Conservation (phyloP, 2,329 filamentous ascomycete genomes). For the Colletotrichum australisinense region DNA sequence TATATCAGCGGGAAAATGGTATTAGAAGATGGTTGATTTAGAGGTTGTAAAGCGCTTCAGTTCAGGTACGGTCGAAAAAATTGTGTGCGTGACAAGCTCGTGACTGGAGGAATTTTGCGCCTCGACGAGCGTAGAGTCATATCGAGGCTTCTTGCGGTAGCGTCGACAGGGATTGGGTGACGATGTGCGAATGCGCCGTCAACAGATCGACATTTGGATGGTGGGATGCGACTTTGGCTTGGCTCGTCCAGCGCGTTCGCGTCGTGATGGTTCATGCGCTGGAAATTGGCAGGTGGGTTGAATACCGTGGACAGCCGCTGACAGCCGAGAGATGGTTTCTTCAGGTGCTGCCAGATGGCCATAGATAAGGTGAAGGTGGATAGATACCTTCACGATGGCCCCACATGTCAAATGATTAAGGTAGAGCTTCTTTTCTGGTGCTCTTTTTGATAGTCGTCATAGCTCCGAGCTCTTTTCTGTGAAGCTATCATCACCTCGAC, state of each 20-base stretch:
- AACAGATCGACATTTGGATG: slow-evolving; percentile 12
- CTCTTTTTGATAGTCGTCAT: neutral
- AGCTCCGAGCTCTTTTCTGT: neutral
- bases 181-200: slow-evolving; percentile 6
- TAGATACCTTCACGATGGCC: neutral
- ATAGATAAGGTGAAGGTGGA: neutral
- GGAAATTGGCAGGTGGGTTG: slow-evolving; percentile 25
- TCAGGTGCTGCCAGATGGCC: neutral
- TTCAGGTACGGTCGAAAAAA: neutral
- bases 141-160: neutral
- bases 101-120: neutral
- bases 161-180: slow-evolving; percentile 15
- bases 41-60: neutral
- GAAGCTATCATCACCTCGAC: neutral
- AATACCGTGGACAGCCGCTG: neutral
- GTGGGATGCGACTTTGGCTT: slow-evolving; percentile 7
- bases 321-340: neutral
- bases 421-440: neutral
- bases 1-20: too few species aligned
- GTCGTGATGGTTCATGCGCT: slow-evolving; percentile 34
- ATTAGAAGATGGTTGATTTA: neutral
- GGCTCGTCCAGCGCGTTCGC: slow-evolving; percentile 21
- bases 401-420: neutral
- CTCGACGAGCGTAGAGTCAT: slow-evolving; percentile 5
- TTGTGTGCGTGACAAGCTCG: neutral